These are phyloP conservation scores for Diplocarpon rosae DNA, from an alignment of 2,329 filamentous ascomycete species.

Conservation along the genomic window DNA sequence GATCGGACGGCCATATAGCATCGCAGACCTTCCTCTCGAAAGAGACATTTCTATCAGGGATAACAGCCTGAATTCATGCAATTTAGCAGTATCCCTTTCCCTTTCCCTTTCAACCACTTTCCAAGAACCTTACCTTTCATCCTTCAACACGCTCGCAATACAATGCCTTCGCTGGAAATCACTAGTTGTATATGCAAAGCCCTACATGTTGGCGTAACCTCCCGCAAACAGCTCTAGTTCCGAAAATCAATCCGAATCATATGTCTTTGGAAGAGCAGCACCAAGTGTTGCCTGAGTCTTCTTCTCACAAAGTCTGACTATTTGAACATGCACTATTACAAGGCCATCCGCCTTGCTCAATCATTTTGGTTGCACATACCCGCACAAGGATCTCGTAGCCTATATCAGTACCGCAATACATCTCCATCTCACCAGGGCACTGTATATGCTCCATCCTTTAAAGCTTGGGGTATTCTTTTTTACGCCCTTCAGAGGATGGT, in stretches of 20 bases:
- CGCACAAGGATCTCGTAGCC: too few relatives aligned
- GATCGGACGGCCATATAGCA: conserved; percentile 38
- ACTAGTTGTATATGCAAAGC: conserved; percentile 38
- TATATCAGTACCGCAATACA: too few relatives aligned
- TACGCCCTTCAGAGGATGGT: too few relatives aligned
- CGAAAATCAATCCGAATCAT: conserved; percentile 36
- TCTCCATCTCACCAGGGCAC: too few relatives aligned
- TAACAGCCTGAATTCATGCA: conserved; percentile 18
- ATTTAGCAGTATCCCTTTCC: conserved; percentile 25
- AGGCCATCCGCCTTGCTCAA: conserved; percentile 32
- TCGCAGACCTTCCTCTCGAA: conserved; percentile 37
- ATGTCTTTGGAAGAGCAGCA: conserved; percentile 38
- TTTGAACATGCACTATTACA: conserved; percentile 38
- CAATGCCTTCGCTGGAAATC: conserved; percentile 36
- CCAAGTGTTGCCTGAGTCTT: conserved; percentile 25
- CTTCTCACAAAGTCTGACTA: conserved; percentile 34
- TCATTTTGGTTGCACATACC: too few relatives aligned
- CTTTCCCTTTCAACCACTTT: conserved; percentile 26
- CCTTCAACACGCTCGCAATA: conserved; percentile 32
- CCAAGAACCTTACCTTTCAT: conserved; percentile 25
- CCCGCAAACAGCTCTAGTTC: conserved; percentile 32
- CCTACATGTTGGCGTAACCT: conserved; percentile 41
- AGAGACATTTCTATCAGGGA: conserved; percentile 33
- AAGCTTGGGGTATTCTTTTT: too few relatives aligned
- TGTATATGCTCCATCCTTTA: too few relatives aligned